Evolutionary conservation across 208 protist species (phyloP).

Genomic region (Porcisia deanei): DNA sequence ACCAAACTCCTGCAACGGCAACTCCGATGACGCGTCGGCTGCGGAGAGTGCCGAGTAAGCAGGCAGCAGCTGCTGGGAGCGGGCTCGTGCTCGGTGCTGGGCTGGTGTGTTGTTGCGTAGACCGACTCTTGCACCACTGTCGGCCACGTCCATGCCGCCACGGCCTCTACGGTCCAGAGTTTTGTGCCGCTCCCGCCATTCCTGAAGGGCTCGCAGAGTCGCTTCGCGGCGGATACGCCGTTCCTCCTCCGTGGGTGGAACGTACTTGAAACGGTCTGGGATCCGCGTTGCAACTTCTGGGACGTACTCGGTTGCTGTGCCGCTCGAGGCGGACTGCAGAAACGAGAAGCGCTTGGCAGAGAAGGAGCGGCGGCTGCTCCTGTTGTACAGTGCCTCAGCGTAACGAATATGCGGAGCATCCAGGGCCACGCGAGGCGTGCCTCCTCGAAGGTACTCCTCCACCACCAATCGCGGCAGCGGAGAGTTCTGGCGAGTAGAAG

Average conservation of each 20-base stretch:
- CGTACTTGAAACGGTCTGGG: constrained; percentile 63
- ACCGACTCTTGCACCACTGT: neutral
- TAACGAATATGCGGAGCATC: constrained; percentile 33
- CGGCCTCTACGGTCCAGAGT: neutral
- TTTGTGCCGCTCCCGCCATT: constrained; percentile 26
- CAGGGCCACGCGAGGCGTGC: constrained; percentile 26
- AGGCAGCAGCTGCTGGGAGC: constrained; percentile 5
- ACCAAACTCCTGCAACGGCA: neutral
- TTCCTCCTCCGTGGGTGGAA: constrained; percentile 37
- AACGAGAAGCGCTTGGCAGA: constrained; percentile 7
- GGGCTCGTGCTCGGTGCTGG: constrained; percentile 8
- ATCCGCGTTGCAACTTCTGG: constrained; percentile 34
- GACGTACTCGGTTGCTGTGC: neutral
- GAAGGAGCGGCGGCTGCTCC: constrained; percentile 8
- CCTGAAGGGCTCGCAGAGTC: constrained; percentile 24
- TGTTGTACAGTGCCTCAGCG: constrained; percentile 26
- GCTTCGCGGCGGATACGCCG: constrained; percentile 16
- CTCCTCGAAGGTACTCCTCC: constrained; percentile 15
- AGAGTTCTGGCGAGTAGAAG: constrained; percentile 13
- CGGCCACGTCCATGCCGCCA: neutral
- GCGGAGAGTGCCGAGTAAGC: neutral
- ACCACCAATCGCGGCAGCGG: constrained; percentile 17
- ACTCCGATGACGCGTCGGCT: neutral
- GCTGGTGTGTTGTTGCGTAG: constrained; percentile 1
- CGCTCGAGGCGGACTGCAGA: constrained; percentile 7